Evolutionary conservation across 192 early-diverging fungal species (phyloP).

Genomic region (Blastocladiella britannica): DNA sequence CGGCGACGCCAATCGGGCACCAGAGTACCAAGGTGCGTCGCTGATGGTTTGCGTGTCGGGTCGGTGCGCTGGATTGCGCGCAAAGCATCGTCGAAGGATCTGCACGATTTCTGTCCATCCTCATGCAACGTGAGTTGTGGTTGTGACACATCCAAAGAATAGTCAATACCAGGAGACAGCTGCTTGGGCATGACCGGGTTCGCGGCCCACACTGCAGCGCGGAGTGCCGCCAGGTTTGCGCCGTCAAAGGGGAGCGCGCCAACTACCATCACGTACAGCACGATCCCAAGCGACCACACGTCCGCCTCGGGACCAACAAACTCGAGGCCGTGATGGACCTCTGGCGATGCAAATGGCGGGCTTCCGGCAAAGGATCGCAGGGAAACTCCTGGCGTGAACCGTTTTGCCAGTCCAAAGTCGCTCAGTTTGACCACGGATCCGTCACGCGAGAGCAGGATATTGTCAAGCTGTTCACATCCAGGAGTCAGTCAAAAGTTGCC

Average conservation of each 20-base stretch:
- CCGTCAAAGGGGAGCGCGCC: background rate
- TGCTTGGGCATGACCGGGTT: background rate
- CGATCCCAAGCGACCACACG: background rate
- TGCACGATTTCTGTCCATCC: too few relatives aligned
- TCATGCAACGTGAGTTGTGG: too few relatives aligned
- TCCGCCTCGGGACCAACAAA: background rate
- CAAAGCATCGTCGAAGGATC: too few relatives aligned
- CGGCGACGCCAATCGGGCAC: too few relatives aligned
- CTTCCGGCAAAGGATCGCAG: background rate
- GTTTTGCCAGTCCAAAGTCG: background rate
- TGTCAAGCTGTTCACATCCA: too few relatives aligned
- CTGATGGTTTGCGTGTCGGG: too few relatives aligned
- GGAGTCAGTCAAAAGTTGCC: too few relatives aligned
- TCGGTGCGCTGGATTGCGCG: too few relatives aligned
- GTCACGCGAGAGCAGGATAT: background rate
- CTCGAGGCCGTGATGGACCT: background rate
- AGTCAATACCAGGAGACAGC: background rate
- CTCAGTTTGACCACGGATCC: background rate
- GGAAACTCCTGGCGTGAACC: background rate
- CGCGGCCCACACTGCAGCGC: background rate
- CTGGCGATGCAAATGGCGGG: background rate
- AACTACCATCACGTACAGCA: background rate
- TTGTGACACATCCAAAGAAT: too few relatives aligned
- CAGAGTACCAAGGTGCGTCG: too few relatives aligned
- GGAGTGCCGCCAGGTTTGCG: background rate